Evolutionary conservation across 1,139 yeast genomes (phyloP), one percentile per base, ranked within the genome.

Genomic region (Arxiozyma bovina): DNA sequence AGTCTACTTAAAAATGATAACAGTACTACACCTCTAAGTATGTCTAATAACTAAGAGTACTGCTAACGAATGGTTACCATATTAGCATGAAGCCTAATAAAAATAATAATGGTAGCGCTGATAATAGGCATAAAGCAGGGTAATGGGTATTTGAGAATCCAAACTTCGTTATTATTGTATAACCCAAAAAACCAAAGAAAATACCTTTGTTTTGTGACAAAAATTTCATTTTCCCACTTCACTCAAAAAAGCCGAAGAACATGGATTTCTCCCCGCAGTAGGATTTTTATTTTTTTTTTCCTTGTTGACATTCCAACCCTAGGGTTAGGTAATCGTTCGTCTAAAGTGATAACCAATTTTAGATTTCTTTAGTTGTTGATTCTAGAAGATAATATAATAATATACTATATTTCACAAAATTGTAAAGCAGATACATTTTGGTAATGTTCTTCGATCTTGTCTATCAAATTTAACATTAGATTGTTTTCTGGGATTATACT

Each of bases 401-500:
- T 34, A 34, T 8, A 15, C 12, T 34, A 6, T 34, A n/a, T 34
- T 17, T 12, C n/a, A 34, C 11, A 15, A 34, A 34, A 34, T 15
- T 15, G 17, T 15, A 6, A 12, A 15, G 6, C 17, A 34, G 40
- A 15, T 12, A 34, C 8, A 2, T 34, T 34, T 5, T 12, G 40
- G 12, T 15, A 34, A 15, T 15, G n/a, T 34, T 34, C 17, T 34
- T 15, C 17, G n/a, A 12, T 34, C 40, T 34, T 34, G 40, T 34
- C 12, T 3, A n/a, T 15, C 12, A 34, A 4, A 4, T 34, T 3
- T 15, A 34, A 34, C 12, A 6, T 34, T 34, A 15, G n/a, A 15
- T 34, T 34, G 12, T 34, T 34, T 34, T 12, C n/a, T 34, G n/a
- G 17, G 3, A 34, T 34, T 53, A 63, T 30, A 46, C 49, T 48